A percentile compares a stretch with the other conserved stretches of the same genome.
Evolutionary conservation across 1,284 basidiomycete species (phyloP).

Genomic region (Pyrrhoderma lamaoense): DNA sequence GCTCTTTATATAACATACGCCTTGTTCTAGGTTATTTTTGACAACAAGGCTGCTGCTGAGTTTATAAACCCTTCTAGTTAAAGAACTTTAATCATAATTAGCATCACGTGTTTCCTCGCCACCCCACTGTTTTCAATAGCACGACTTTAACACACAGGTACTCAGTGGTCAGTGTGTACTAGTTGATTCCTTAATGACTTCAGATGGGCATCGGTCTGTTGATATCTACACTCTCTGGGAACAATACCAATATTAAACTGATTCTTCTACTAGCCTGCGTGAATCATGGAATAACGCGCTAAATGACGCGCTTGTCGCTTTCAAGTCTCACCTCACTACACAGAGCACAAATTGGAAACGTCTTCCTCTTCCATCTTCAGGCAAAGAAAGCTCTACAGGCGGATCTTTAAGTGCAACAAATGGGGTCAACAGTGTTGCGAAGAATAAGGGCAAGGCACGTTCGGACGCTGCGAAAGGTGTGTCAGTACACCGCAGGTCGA

Average conservation of each 20-base stretch:
- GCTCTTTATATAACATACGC: too few species aligned
- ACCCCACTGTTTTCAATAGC: too few species aligned
- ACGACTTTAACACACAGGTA: too few species aligned
- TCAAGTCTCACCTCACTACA: constrained; percentile 62
- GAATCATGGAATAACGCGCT: constrained; percentile 70
- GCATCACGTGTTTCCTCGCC: too few species aligned
- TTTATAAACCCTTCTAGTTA: too few species aligned
- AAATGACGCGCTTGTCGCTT: constrained; percentile 60
- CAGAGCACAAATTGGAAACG: constrained; percentile 65
- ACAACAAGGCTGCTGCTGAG: too few species aligned
- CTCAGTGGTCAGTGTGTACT: too few species aligned
- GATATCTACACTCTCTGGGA: background rate
- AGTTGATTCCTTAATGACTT: constrained; percentile 12
- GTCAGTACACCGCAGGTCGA: constrained; percentile 57
- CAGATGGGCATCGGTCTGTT: constrained; percentile 15
- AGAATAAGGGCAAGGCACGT: constrained; percentile 56
- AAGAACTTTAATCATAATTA: too few species aligned
- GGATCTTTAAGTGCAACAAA: constrained; percentile 17
- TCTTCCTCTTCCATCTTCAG: constrained; percentile 35
- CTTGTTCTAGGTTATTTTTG: too few species aligned
- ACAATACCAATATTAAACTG: background rate
- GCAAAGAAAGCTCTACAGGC: constrained; percentile 28
- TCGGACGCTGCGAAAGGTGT: constrained; percentile 46
- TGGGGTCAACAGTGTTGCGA: constrained; percentile 13
- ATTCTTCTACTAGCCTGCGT: constrained; percentile 43